A percentile compares a stretch with the other conserved stretches of the same genome.
Evolutionary conservation across 116 monocot genomes (phyloP).

Genomic region (Iris pallida): DNA sequence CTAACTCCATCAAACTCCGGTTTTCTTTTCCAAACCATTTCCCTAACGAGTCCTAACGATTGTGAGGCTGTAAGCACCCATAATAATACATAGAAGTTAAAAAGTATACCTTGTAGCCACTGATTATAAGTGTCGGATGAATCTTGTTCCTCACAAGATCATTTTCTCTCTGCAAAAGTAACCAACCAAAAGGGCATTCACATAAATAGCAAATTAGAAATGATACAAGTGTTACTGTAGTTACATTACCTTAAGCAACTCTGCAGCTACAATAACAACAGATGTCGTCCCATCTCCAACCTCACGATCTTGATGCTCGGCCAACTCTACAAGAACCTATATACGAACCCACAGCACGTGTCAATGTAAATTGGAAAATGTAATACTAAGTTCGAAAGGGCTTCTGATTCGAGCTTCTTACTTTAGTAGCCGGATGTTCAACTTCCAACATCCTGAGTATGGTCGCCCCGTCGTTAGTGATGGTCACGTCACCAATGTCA

Average conservation of each 20-base stretch:
- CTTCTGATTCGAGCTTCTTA: slow-evolving; percentile 7
- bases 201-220: neutral
- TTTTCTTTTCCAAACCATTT: too few species aligned
- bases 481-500: slow-evolving; percentile 93
- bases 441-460: slow-evolving; percentile 90
- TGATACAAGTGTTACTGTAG: neutral
- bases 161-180: slow-evolving; percentile 74
- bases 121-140: slow-evolving; percentile 82
- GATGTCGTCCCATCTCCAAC: slow-evolving; percentile 94
- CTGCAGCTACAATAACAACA: slow-evolving; percentile 77
- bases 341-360: neutral
- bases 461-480: slow-evolving; percentile 87
- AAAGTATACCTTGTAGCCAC: slow-evolving; percentile 65
- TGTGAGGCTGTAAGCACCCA: neutral
- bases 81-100: neutral
- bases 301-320: slow-evolving; percentile 89
- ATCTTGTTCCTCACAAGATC: slow-evolving; percentile 92
- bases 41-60: too few species aligned
- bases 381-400: neutral
- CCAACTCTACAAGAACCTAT: slow-evolving; percentile 89
- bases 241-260: slow-evolving; percentile 72
- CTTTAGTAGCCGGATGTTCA: slow-evolving; percentile 92
- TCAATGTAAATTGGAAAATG: slow-evolving; percentile 1
- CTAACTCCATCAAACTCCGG: too few species aligned
- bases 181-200: neutral